Percentiles rank a stretch among this genome's conserved stretches.
phyloP scores from a whole-genome alignment of 1,284 basidiomycete genomes.

The Abortiporus biennis region DNA sequence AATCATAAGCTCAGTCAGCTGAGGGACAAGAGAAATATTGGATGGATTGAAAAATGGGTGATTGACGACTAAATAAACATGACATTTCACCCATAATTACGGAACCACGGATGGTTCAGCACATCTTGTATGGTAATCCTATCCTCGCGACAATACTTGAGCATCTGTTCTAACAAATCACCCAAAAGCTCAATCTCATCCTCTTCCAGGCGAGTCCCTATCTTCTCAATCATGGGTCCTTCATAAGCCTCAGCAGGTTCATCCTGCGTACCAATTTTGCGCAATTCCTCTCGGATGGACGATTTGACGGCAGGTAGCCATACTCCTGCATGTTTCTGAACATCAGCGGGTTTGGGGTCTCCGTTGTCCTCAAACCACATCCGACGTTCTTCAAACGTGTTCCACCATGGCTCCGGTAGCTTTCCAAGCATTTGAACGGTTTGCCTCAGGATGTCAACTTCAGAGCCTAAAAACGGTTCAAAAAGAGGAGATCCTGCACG shows the following conservation, averaged over 20 bases:
- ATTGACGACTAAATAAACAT: no score
- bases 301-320: slow-evolving; percentile 17
- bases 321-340: no score
- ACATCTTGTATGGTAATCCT: slow-evolving; percentile 30
- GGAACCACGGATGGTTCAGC: slow-evolving; percentile 32
- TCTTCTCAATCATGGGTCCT: slow-evolving; percentile 27
- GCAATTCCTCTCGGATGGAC: slow-evolving; percentile 24
- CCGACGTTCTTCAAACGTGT: slow-evolving; percentile 17
- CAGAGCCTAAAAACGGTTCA: slow-evolving; percentile 24
- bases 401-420: slow-evolving; percentile 33
- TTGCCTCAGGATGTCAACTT: slow-evolving; percentile 23
- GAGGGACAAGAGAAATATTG: no score
- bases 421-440: slow-evolving; percentile 27
- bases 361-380: slow-evolving; percentile 30
- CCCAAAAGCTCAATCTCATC: slow-evolving; percentile 28
- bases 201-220: slow-evolving; percentile 20
- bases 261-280: slow-evolving; percentile 22
- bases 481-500: slow-evolving; percentile 30
- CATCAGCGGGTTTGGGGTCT: slow-evolving; percentile 16
- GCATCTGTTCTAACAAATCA: slow-evolving; percentile 32
- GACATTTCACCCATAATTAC: neutral
- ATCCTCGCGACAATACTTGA: slow-evolving; percentile 32
- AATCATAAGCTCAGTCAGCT: no score
- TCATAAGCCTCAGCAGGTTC: slow-evolving; percentile 8
- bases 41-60: no score